phyloP scores from a whole-genome alignment of 495 filamentous ascomycete species.

The Trypethelium eluteriae region DNA sequence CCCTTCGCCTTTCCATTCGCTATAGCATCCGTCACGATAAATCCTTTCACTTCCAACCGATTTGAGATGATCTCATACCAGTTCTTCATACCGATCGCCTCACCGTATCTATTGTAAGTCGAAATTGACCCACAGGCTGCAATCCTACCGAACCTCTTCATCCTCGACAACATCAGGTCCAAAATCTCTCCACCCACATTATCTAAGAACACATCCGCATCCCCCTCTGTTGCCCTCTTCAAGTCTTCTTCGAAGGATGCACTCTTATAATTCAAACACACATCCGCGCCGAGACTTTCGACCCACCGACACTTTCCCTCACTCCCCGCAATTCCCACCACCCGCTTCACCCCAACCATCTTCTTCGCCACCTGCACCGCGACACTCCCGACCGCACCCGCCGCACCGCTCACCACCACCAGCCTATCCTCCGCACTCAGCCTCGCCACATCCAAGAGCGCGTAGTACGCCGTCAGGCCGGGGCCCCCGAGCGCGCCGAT shows the following conservation, averaged over 20 bases:
- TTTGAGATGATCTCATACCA: slow-evolving; percentile 47
- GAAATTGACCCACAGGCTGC: slow-evolving; percentile 54
- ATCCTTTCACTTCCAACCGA: slow-evolving; percentile 51
- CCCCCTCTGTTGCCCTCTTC: slow-evolving; percentile 51
- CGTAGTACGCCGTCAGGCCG: slow-evolving; percentile 49
- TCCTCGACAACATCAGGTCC: slow-evolving; percentile 50
- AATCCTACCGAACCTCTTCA: slow-evolving; percentile 51
- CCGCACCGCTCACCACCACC: slow-evolving; percentile 47
- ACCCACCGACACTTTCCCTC: slow-evolving; percentile 60
- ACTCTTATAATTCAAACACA: slow-evolving; percentile 61
- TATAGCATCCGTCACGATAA: slow-evolving; percentile 50
- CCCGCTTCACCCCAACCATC: slow-evolving; percentile 45
- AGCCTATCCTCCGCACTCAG: slow-evolving; percentile 30
- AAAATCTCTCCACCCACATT: slow-evolving; percentile 65
- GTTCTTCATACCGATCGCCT: slow-evolving; percentile 39
- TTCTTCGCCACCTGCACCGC: slow-evolving; percentile 56
- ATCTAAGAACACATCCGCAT: slow-evolving; percentile 62
- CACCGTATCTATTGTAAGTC: slow-evolving; percentile 39
- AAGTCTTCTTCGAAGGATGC: slow-evolving; percentile 50
- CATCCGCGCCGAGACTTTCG: slow-evolving; percentile 55
- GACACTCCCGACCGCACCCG: slow-evolving; percentile 62
- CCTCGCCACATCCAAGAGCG: slow-evolving; percentile 38
- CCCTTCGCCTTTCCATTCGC: slow-evolving; percentile 35
- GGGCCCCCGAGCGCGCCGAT: slow-evolving; percentile 46
- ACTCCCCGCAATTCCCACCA: slow-evolving; percentile 58